These are phyloP conservation scores for Lipomyces yamanashiensis DNA, from an alignment of 805 yeast genomes.

Conservation along the genomic window DNA sequence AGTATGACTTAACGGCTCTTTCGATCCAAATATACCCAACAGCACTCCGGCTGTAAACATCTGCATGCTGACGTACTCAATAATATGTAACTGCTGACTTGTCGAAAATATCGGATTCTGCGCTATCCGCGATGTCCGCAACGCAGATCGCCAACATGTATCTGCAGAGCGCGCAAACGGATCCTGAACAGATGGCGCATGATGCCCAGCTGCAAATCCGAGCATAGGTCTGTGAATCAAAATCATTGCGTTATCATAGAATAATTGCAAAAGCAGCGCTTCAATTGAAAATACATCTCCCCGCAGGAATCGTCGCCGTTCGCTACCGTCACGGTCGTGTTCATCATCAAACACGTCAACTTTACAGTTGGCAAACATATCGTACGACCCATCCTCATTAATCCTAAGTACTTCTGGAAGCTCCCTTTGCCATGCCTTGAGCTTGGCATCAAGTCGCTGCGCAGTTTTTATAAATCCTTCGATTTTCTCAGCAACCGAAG, in stretches of 20 bases:
- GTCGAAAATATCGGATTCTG: conserved; percentile 16
- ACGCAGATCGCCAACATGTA: conserved; percentile 26
- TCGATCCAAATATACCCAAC: conserved; percentile 23
- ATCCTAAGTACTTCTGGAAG: conserved; percentile 20
- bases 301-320: conserved; percentile 13
- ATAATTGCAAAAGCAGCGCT: conserved; percentile 24
- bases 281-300: conserved; percentile 19
- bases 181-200: conserved; percentile 5
- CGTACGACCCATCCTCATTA: conserved; percentile 10
- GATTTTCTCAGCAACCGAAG: not conserved
- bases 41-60: conserved; percentile 32
- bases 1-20: conserved; percentile 31
- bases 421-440: conserved; percentile 20
- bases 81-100: conserved; percentile 20
- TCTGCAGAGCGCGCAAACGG: conserved; percentile 21
- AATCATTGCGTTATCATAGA: conserved; percentile 28
- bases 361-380: not conserved
- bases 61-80: conserved; percentile 25
- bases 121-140: conserved; percentile 26
- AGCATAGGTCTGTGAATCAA: conserved; percentile 28
- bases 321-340: conserved; percentile 2
- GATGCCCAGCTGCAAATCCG: conserved; percentile 10
- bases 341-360: conserved; percentile 14
- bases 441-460: conserved; percentile 16
- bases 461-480: conserved; percentile 11